Evolutionary conservation across 176 grass and related monocot genomes (phyloP).

Genomic region (Tuctoria greenei): DNA sequence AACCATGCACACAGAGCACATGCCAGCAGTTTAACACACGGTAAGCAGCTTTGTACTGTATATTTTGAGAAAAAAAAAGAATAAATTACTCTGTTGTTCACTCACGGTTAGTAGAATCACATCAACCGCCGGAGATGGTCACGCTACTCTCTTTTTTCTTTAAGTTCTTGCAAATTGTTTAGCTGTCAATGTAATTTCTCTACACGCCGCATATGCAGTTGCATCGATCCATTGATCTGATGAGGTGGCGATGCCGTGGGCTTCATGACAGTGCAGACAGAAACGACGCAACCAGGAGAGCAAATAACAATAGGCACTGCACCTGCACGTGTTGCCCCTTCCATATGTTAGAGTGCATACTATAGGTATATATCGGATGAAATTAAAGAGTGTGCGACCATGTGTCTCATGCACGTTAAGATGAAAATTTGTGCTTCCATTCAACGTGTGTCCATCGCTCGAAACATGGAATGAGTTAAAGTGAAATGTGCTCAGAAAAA

Average conservation of each 20-base stretch:
- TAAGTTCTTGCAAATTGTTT: neutral
- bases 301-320: neutral
- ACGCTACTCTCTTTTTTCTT: neutral
- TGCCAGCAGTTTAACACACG: too few relatives aligned
- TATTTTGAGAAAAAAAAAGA: too few relatives aligned
- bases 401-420: too few relatives aligned
- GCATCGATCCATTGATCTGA: neutral
- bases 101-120: neutral
- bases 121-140: neutral
- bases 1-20: too few relatives aligned
- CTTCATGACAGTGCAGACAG: neutral
- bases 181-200: neutral
- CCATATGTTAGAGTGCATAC: too few relatives aligned
- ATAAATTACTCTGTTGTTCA: neutral
- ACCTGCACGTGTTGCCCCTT: neutral
- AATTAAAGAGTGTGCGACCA: too few relatives aligned
- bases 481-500: neutral
- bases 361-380: too few relatives aligned
- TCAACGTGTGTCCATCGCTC: too few relatives aligned
- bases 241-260: neutral
- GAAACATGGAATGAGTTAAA: neutral
- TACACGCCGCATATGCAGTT: neutral
- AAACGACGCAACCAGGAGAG: rapidly evolving
- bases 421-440: too few relatives aligned
- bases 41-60: too few relatives aligned